Evolutionary conservation across 202 grass and related monocot species (phyloP).

Genomic region (Schoenoplectus triqueter): DNA sequence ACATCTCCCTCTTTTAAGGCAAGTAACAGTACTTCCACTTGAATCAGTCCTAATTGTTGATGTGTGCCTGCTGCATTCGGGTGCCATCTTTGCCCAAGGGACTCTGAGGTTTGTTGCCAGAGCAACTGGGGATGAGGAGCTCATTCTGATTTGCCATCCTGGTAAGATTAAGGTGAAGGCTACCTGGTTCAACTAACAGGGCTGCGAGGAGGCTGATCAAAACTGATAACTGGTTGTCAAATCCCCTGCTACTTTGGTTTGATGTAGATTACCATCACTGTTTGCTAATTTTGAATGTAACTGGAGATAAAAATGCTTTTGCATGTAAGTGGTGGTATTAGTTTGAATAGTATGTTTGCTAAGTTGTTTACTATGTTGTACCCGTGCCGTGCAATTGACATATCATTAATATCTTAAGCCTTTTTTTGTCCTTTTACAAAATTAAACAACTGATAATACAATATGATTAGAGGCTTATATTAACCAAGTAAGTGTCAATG

Average conservation of each 20-base stretch:
- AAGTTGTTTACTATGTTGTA: neutral
- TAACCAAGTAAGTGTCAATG: neutral
- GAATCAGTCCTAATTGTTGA: neutral
- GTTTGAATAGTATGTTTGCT: neutral
- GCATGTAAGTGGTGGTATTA: neutral
- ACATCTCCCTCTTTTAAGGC: neutral
- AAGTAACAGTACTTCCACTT: constrained; percentile 24
- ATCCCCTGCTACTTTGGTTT: neutral
- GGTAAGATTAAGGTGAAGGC: neutral
- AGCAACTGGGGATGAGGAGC: constrained; percentile 3
- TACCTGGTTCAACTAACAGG: neutral
- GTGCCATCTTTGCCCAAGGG: constrained; percentile 5
- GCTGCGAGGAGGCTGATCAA: neutral
- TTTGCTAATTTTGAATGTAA: neutral
- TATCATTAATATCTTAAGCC: neutral
- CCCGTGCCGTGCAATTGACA: neutral
- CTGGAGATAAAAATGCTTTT: neutral
- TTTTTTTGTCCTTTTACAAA: neutral
- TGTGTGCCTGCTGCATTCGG: neutral
- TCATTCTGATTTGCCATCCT: neutral
- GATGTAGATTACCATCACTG: neutral
- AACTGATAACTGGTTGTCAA: neutral
- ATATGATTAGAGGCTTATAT: neutral
- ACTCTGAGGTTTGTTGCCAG: neutral
- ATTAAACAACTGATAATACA: neutral